Base-by-base conservation (phyloP, 1,139 yeast species). In the Saccharomyces hybrid region DNA sequence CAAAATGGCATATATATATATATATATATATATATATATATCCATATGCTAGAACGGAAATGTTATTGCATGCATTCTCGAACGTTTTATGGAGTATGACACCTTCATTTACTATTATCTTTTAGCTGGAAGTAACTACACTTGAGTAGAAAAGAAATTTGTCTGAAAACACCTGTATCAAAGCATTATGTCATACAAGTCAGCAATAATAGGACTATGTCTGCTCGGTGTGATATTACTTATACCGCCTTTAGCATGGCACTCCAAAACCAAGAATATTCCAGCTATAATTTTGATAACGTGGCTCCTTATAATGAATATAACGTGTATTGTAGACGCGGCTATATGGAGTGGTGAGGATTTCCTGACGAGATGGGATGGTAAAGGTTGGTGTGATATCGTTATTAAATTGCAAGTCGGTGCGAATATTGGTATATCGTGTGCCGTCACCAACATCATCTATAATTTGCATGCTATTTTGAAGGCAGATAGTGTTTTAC, bases 331-430 rank as follows among this genome's bases (percentile, higher is more conserved):
- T 54, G 78, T 88, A 27, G 82, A 83, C 64, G 83, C 88, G 0
- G 69, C 81, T 1, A 76, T 88, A 34, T 90, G 97, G 97, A 81
- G 89, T 51, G 78, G 77, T 0, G 69, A 75, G 46, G 80, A 78
- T 60, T 70, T 73, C 48, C 63, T 69, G 48, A 64, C 61, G 0
- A 63, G 68, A 16, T 88, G 87, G 84, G 76, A 81, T 58, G 97
- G 97, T 0, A 70, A 75, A 52, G 81, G 78, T 0, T 89, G 89
- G 77, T 90, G 97, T 71, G 97, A 90, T 69, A 72, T 90, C 5
- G 78, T 81, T 68, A 77, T 80, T 0, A 79, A 87, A 57, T 58
- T 90, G 32, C 82, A 81, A 60, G 75, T 80, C 29, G 91, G 85
- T 3, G 78, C 88, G 0, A 76, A 81, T 55, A 74, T 82, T 16